Evolutionary conservation across 805 yeast species (phyloP).

Genomic region (Ascoidea rubescens): DNA sequence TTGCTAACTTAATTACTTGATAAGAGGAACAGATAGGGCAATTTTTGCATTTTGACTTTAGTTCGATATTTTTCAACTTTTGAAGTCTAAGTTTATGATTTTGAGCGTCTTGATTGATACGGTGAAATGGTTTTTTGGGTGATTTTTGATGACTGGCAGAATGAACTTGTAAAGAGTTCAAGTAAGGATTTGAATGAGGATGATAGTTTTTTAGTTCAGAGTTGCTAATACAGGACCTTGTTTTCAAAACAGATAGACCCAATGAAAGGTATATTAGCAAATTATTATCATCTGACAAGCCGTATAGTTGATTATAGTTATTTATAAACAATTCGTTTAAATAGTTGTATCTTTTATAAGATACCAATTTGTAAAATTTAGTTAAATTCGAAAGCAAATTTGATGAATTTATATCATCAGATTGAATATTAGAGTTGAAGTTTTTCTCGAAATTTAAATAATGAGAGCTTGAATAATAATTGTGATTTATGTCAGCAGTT

Average conservation of each 20-base stretch:
- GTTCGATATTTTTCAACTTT: conserved; percentile 1
- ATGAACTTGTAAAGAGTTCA: not conserved
- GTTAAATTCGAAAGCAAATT: too few species aligned
- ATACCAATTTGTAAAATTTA: conserved; percentile 6
- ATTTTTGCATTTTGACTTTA: conserved; percentile 3
- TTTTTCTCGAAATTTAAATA: conserved; percentile 2
- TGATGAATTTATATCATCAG: not conserved
- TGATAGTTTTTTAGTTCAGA: conserved; percentile 3
- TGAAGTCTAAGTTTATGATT: not conserved
- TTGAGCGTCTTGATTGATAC: not conserved
- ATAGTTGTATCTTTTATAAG: conserved; percentile 7
- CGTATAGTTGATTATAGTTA: conserved; percentile 4
- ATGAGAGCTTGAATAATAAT: conserved; percentile 2
- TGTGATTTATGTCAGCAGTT: not conserved
- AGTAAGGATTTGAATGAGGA: not conserved
- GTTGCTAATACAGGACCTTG: conserved; percentile 7
- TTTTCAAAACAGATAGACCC: conserved; percentile 8
- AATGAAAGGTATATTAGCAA: conserved; percentile 7
- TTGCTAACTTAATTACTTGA: conserved; percentile 6
- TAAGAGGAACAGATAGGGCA: conserved; percentile 10
- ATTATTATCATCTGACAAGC: not conserved
- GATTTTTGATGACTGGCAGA: not conserved
- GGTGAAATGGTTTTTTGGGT: not conserved
- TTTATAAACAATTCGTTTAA: conserved; percentile 5
- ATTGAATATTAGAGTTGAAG: conserved; percentile 1